A percentile compares a stretch with the other conserved stretches of the same genome.
Conservation (phyloP, 768 basidiomycete species). For the Chalciporus chontae region DNA sequence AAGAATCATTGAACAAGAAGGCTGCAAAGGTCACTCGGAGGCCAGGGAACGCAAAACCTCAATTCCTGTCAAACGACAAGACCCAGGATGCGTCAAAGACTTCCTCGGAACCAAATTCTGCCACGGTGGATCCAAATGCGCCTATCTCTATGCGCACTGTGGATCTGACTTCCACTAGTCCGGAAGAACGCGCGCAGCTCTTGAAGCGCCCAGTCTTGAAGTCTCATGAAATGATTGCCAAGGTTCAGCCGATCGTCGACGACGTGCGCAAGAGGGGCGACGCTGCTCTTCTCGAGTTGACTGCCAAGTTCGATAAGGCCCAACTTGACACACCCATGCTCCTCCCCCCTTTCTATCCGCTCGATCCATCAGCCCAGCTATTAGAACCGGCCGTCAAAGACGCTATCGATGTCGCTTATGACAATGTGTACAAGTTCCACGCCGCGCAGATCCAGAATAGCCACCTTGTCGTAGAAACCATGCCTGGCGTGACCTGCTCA, state of each 20-base stretch:
- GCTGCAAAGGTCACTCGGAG: slow-evolving; percentile 83
- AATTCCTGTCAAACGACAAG: slow-evolving; percentile 45
- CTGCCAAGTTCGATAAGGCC: slow-evolving; percentile 91
- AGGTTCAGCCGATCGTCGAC: slow-evolving; percentile 92
- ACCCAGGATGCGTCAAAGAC: slow-evolving; percentile 28
- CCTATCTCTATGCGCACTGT: slow-evolving; percentile 78
- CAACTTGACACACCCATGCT: slow-evolving; percentile 65
- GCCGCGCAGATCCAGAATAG: slow-evolving; percentile 75
- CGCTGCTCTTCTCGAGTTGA: slow-evolving; percentile 78
- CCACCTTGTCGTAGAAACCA: slow-evolving; percentile 85
- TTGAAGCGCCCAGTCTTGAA: slow-evolving; percentile 88
- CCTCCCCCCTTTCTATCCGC: slow-evolving; percentile 66
- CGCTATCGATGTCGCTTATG: slow-evolving; percentile 89
- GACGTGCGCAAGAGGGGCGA: slow-evolving; percentile 84
- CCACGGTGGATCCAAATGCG: slow-evolving; percentile 29
- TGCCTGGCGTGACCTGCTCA: slow-evolving; percentile 96
- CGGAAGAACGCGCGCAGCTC: slow-evolving; percentile 59
- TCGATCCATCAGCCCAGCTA: slow-evolving; percentile 45
- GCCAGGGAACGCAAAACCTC: slow-evolving; percentile 89
- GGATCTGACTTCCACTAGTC: slow-evolving; percentile 47
- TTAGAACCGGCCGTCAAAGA: slow-evolving; percentile 61
- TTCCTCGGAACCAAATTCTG: slow-evolving; percentile 19
- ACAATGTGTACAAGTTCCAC: slow-evolving; percentile 90
- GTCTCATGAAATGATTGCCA: slow-evolving; percentile 57
- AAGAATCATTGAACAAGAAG: slow-evolving; percentile 78